Conservation (phyloP, 176 grass and related monocot species). For the Secale cereale region DNA sequence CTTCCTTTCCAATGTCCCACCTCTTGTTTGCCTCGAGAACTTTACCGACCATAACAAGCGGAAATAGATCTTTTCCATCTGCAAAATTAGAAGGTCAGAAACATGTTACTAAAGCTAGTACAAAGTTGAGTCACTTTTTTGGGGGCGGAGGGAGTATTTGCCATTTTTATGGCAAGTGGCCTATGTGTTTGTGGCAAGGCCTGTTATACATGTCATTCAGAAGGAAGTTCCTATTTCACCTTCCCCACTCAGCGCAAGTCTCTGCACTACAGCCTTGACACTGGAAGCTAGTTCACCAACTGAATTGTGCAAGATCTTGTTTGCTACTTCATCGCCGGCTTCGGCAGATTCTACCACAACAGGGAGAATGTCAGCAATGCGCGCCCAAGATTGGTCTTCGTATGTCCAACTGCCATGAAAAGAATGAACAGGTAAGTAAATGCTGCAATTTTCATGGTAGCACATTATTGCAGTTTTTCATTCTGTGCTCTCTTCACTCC, state of each 20-base stretch:
- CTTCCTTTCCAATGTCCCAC: constrained; percentile 85
- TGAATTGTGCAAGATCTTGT: constrained; percentile 64
- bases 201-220: constrained; percentile 1
- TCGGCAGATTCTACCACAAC: constrained; percentile 69
- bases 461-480: neutral
- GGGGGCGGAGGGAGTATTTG: no score
- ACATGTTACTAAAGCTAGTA: no score
- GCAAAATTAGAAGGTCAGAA: constrained; percentile 25
- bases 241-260: constrained; percentile 61
- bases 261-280: constrained; percentile 64
- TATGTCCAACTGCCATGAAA: constrained; percentile 59
- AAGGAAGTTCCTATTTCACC: constrained; percentile 30
- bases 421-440: constrained; percentile 20
- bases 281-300: constrained; percentile 66
- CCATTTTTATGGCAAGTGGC: neutral
- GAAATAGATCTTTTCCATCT: constrained; percentile 62
- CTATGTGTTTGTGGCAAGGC: neutral
- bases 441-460: neutral
- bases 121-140: no score
- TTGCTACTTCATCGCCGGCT: constrained; percentile 67
- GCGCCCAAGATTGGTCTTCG: constrained; percentile 75
- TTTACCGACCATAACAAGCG: constrained; percentile 75
- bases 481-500: neutral
- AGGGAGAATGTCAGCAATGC: constrained; percentile 67
- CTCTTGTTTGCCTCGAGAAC: constrained; percentile 72